Conservation (phyloP, 179 eudicot species). For the Beta corolliflora region DNA sequence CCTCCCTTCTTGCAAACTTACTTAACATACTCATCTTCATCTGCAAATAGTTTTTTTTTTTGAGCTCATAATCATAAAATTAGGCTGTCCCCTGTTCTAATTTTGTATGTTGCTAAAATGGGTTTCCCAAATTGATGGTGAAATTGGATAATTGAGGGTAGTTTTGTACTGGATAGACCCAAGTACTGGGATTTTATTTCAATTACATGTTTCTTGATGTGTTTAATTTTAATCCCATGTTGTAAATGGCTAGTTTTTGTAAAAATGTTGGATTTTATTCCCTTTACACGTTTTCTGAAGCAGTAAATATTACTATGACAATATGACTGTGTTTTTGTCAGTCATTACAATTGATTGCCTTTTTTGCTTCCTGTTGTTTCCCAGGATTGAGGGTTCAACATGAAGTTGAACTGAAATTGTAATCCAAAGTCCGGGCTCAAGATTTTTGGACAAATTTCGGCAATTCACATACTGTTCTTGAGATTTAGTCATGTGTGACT, state of each 20-base stretch:
- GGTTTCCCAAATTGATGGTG: not conserved
- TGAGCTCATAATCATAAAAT: not conserved
- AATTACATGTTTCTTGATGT: not conserved
- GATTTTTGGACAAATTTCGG: not conserved
- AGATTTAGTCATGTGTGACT: conserved; percentile 24
- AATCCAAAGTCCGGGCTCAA: not conserved
- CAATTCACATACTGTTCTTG: not conserved
- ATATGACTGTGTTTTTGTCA: not conserved
- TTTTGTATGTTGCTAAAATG: not conserved
- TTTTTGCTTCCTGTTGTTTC: not conserved
- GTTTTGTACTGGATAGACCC: not conserved
- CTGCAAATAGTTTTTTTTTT: not conserved
- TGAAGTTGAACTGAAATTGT: conserved; percentile 2
- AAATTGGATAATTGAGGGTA: not conserved
- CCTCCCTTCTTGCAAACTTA: not conserved
- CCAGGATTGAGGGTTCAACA: not conserved
- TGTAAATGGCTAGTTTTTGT: not conserved
- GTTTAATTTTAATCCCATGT: not conserved
- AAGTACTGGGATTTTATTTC: not conserved
- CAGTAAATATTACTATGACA: not conserved
- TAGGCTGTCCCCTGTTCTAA: not conserved
- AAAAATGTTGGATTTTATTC: too few species aligned
- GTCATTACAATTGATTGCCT: not conserved
- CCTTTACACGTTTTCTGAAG: not conserved
- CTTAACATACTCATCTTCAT: not conserved